Evolutionary conservation across 1,284 basidiomycete genomes (phyloP), one percentile per base, ranked within the genome.

Genomic region (Retiboletus flavoniger): DNA sequence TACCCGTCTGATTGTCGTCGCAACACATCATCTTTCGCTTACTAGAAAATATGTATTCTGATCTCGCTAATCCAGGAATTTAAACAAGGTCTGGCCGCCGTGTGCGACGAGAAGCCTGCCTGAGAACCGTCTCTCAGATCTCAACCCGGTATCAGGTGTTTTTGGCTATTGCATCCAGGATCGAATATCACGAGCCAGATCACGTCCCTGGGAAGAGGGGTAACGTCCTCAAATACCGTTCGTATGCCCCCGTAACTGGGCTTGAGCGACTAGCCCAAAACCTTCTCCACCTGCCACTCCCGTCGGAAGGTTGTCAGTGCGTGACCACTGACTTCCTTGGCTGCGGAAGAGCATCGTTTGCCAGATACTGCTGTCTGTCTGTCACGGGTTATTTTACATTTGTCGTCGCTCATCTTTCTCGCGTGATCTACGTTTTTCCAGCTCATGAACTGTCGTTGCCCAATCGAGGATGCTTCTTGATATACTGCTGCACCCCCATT

Each of bases 131-230:
- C 44, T 39, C 19, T 41, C n/a, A n/a, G n/a, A n/a, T n/a, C n/a
- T n/a, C 17, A 36, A 41, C 11, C 34, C 13, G 29, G 35, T 14
- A 42, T 56, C 32, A 44, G 43, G 34, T 26, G 3, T 26, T 45
- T 44, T 51, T 29, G 42, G 21, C 41, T 42, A 46, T 41, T 43
- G 31, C 41, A n/a, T 48, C 39, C 50, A 51, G 29, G 9, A 17
- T 47, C 24, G n/a, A 44, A 49, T 65, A 63, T 56, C 65, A 64
- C 63, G 21, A 48, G 63, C 53, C 26, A 3, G 17, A 17, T 26
- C 2, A 11, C 13, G 26, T 36, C 44, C 58, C 54, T 53, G 54
- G 40, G 51, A 53, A 48, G 38, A 11, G 16, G 21, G 32, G 7
- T 5, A 19, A 19, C 19, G 16, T 34, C 44, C 14, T 40, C 50